These are phyloP conservation scores for Forsythia viridissima DNA, from an alignment of 257 asterid genomes.

Conservation along the genomic window DNA sequence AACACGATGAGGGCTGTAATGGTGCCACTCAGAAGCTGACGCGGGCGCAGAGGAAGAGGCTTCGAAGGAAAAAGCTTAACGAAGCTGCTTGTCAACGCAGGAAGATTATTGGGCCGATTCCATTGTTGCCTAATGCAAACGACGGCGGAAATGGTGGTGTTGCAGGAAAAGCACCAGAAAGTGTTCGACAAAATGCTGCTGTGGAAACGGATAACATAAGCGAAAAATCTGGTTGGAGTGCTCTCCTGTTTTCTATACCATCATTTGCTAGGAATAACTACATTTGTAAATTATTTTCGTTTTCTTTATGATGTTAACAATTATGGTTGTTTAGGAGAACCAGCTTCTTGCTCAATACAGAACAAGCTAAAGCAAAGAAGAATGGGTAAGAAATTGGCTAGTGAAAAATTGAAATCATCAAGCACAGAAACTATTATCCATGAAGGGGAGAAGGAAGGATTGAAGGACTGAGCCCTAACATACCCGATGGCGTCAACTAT, in stretches of 20 bases:
- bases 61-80: conserved; percentile 68
- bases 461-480: not conserved
- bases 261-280: not conserved
- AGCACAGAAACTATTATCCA: conserved; percentile 13
- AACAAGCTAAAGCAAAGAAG: conserved; percentile 59
- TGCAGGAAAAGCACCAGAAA: conserved; percentile 22
- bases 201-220: conserved; percentile 10
- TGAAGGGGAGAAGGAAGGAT: not conserved
- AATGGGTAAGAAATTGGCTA: conserved; percentile 48
- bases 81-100: conserved; percentile 47
- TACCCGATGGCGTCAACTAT: not conserved
- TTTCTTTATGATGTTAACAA: not conserved
- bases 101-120: conserved; percentile 68
- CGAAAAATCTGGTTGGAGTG: conserved; percentile 21
- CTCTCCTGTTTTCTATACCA: not conserved
- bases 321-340: conserved; percentile 27
- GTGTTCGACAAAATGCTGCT: conserved; percentile 55
- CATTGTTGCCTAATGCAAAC: conserved; percentile 36
- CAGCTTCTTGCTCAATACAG: conserved; percentile 32
- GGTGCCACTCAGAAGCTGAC: conserved; percentile 44
- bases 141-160: not conserved
- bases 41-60: conserved; percentile 81
- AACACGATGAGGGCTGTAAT: conserved; percentile 23
- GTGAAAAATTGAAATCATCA: conserved; percentile 24
- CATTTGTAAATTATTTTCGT: not conserved